Evolutionary conservation across 129 eudicot genomes (phyloP).

Genomic region (Pittosporum tobira): DNA sequence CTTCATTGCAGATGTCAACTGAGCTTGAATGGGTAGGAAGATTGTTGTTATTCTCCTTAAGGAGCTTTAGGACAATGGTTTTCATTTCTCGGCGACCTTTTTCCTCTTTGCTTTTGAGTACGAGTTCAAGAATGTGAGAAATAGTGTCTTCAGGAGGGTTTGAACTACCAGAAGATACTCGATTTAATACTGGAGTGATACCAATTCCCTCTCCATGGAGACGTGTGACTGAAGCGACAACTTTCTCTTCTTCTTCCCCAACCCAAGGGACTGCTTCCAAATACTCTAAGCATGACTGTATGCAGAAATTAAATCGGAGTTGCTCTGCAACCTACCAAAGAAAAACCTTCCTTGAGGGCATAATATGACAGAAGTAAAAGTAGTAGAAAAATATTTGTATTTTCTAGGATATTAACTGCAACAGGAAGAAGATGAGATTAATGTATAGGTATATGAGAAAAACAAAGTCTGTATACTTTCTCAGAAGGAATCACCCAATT

Average conservation of each 20-base stretch:
- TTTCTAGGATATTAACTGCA: not conserved
- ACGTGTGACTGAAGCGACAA: slow-evolving; percentile 56
- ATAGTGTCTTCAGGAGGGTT: slow-evolving; percentile 75
- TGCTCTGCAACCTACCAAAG: slow-evolving; percentile 66
- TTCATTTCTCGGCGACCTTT: slow-evolving; percentile 90
- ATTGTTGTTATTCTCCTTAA: slow-evolving; percentile 58
- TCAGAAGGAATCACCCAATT: not conserved
- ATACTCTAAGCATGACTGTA: slow-evolving; percentile 71
- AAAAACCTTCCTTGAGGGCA: slow-evolving; percentile 6
- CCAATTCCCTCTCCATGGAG: slow-evolving; percentile 60
- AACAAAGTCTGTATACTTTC: not conserved
- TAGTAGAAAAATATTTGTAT: not conserved
- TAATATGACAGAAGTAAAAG: not conserved
- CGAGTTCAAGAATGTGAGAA: slow-evolving; percentile 73
- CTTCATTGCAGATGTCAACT: slow-evolving; percentile 46
- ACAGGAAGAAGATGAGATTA: not conserved
- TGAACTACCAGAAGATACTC: slow-evolving; percentile 58
- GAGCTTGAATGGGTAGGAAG: slow-evolving; percentile 38
- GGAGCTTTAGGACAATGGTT: slow-evolving; percentile 67
- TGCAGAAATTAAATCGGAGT: slow-evolving; percentile 69
- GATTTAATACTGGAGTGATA: slow-evolving; percentile 68
- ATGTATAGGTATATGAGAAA: not conserved
- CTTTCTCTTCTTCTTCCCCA: slow-evolving; percentile 94
- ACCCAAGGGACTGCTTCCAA: slow-evolving; percentile 99
- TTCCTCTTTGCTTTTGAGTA: slow-evolving; percentile 80